phyloP scores from a whole-genome alignment of 495 filamentous ascomycete genomes.

The Podospora bellae-mahoneyi region DNA sequence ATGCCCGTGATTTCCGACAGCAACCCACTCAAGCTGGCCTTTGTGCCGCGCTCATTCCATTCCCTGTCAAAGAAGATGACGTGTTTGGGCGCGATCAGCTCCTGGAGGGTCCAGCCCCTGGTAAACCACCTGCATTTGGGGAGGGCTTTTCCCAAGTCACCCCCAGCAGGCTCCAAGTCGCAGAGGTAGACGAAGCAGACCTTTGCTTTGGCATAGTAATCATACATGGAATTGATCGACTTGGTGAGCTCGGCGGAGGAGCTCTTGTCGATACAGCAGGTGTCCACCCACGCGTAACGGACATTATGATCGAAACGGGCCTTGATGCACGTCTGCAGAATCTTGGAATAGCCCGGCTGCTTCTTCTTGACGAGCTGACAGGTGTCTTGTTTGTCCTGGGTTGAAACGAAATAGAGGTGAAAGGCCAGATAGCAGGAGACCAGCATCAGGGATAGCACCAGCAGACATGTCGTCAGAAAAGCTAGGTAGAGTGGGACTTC shows the following conservation, averaged over 20 bases:
- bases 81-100: constrained; percentile 28
- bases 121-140: constrained; percentile 30
- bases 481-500: not conserved
- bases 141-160: not conserved
- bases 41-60: constrained; percentile 28
- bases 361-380: not conserved
- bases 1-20: constrained; percentile 14
- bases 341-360: constrained; percentile 8
- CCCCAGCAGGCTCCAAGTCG: not conserved
- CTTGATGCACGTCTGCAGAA: not conserved
- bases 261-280: constrained; percentile 45
- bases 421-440: not conserved
- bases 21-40: constrained; percentile 18
- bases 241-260: constrained; percentile 40
- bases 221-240: constrained; percentile 50
- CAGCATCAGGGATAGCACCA: not conserved
- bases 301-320: not conserved
- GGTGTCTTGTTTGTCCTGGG: not conserved
- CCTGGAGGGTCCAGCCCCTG: constrained; percentile 38
- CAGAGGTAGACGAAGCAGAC: constrained; percentile 35
- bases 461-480: not conserved
- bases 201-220: constrained; percentile 32
- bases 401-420: not conserved
- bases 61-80: constrained; percentile 31
- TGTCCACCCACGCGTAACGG: constrained; percentile 42